Evolutionary conservation across 352 stramenopile genomes (phyloP).

Genomic region (Pythium graminicola): DNA sequence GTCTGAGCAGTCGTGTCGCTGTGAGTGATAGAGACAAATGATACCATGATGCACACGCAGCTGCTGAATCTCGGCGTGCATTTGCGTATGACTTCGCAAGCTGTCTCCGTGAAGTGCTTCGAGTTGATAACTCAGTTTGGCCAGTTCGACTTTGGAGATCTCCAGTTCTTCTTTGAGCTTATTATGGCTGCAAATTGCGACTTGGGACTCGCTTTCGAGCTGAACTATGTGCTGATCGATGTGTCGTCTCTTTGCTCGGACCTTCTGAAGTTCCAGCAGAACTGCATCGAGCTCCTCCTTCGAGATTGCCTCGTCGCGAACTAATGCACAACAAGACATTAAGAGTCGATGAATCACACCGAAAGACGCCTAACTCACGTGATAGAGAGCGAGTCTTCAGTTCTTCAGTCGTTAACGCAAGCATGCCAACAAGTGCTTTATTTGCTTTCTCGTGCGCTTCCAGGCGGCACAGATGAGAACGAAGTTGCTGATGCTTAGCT

Average conservation of each 20-base stretch:
- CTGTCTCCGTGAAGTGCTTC: slow-evolving; percentile 3
- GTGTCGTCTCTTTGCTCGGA: slow-evolving; percentile 38
- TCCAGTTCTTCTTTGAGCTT: slow-evolving; percentile 4
- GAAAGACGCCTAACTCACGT: not conserved
- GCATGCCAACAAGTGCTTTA: not conserved
- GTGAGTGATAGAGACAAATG: no score
- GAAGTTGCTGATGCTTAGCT: slow-evolving; percentile 1
- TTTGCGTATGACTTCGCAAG: not conserved
- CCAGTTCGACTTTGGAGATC: not conserved
- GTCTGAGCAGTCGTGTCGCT: no score
- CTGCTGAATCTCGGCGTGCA: slow-evolving; percentile 1
- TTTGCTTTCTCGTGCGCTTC: slow-evolving; percentile 3
- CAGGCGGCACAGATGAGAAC: not conserved
- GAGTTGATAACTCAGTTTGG: not conserved
- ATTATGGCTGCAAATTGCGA: slow-evolving; percentile 12
- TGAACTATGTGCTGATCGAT: slow-evolving; percentile 24
- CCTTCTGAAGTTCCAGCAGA: slow-evolving; percentile 31
- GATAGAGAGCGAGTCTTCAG: not conserved
- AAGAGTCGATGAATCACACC: no score
- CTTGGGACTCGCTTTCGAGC: slow-evolving; percentile 26
- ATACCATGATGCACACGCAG: not conserved
- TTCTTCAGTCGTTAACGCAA: not conserved
- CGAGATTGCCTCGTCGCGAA: slow-evolving; percentile 17
- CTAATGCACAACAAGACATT: no score
- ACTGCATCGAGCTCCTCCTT: slow-evolving; percentile 20